Evolutionary conservation across 495 filamentous ascomycete species (phyloP).

Genomic region (Penicillium parvum): DNA sequence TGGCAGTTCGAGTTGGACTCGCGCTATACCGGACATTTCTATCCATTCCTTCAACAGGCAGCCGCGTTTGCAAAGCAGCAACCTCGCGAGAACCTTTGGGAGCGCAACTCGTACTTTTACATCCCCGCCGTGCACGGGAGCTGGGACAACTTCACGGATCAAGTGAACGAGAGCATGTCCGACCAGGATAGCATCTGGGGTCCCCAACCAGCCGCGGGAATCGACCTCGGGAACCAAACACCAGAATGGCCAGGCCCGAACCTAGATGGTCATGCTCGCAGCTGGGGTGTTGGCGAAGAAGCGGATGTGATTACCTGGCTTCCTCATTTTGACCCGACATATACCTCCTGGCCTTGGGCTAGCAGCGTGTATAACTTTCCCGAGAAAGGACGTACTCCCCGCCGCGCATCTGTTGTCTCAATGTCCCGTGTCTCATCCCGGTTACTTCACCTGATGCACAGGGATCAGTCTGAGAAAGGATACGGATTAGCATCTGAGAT

Average conservation of each 20-base stretch:
- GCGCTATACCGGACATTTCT: conserved; percentile 63
- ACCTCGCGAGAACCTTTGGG: conserved; percentile 64
- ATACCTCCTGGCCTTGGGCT: conserved; percentile 55
- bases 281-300: conserved; percentile 69
- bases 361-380: conserved; percentile 52
- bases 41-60: conserved; percentile 52
- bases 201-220: conserved; percentile 43
- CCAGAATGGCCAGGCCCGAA: too few species aligned
- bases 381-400: conserved; percentile 46
- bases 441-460: conserved; percentile 58
- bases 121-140: conserved; percentile 56
- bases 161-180: conserved; percentile 5
- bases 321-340: conserved; percentile 60
- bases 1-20: conserved; percentile 75
- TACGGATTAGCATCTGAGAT: conserved; percentile 63
- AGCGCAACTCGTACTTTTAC: conserved; percentile 67
- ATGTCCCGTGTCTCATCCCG: conserved; percentile 55
- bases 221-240: conserved; percentile 1
- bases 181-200: conserved; percentile 50
- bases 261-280: too few species aligned
- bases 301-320: conserved; percentile 68
- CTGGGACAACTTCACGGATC: conserved; percentile 11
- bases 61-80: conserved; percentile 52
- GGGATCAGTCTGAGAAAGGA: conserved; percentile 50
- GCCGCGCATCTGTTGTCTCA: conserved; percentile 60